Evolutionary conservation across 352 stramenopile species (phyloP).

Genomic region (Pythium myriotylum): DNA sequence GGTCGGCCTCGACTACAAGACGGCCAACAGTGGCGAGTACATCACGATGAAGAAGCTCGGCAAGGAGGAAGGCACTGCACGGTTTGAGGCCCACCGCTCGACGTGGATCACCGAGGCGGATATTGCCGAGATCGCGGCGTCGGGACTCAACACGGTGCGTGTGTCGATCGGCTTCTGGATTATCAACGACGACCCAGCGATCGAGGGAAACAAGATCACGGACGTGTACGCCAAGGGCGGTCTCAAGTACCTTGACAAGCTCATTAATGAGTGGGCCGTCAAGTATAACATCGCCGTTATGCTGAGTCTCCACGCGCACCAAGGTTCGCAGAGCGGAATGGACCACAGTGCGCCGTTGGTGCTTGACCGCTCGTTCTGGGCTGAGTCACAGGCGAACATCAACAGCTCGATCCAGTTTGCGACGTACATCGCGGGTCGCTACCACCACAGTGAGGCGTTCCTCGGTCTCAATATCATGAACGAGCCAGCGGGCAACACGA

Average conservation of each 20-base stretch:
- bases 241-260: too few relatives aligned
- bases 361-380: slow-evolving; percentile 27
- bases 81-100: slow-evolving; percentile 47
- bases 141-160: too few relatives aligned
- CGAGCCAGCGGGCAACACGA: slow-evolving; percentile 41
- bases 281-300: too few relatives aligned
- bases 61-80: slow-evolving; percentile 18
- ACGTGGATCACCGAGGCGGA: too few relatives aligned
- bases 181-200: slow-evolving; percentile 24
- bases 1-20: slow-evolving; percentile 31
- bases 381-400: slow-evolving; percentile 28
- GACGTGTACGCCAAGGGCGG: slow-evolving; percentile 24
- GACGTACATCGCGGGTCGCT: slow-evolving; percentile 42
- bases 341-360: slow-evolving; percentile 44
- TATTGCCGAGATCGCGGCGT: too few relatives aligned
- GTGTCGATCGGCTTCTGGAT: slow-evolving; percentile 75
- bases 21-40: neutral
- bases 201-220: neutral
- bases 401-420: slow-evolving; percentile 44
- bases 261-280: too few relatives aligned
- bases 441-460: slow-evolving; percentile 47
- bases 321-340: slow-evolving; percentile 62
- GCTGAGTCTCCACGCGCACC: too few relatives aligned
- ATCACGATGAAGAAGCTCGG: slow-evolving; percentile 26
- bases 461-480: slow-evolving; percentile 60